A percentile compares a stretch with the other conserved stretches of the same genome.
These are phyloP conservation scores for Dysphania ambrosioides DNA, from an alignment of 148 eudicot species.

Conservation along the genomic window DNA sequence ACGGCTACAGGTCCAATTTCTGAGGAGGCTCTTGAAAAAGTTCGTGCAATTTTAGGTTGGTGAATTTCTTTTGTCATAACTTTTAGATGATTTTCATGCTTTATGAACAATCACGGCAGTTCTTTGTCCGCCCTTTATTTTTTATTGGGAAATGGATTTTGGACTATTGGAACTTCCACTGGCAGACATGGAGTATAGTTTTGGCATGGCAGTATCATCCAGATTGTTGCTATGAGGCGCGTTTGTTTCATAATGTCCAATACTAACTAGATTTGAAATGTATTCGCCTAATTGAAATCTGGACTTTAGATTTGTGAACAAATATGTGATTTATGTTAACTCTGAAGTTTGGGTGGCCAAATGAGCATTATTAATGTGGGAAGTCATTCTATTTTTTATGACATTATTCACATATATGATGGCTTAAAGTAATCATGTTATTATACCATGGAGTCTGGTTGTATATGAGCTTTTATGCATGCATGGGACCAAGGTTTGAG, in stretches of 20 bases:
- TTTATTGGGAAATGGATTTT: not conserved
- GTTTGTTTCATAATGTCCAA: not conserved
- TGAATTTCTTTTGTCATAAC: conserved; percentile 1
- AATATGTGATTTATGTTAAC: not conserved
- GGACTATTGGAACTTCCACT: not conserved
- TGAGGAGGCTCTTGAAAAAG: conserved; percentile 79
- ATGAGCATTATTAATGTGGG: not conserved
- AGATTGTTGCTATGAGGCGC: not conserved
- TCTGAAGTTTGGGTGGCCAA: not conserved
- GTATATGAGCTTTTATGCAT: not conserved
- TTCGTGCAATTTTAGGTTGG: conserved; percentile 79
- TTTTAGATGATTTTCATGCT: not conserved
- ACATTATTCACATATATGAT: not conserved
- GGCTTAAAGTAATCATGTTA: not conserved
- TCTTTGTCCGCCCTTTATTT: not conserved
- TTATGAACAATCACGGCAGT: not conserved
- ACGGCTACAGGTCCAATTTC: conserved; percentile 76
- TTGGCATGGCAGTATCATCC: not conserved
- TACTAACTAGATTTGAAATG: not conserved
- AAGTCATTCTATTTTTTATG: not conserved
- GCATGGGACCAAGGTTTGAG: not conserved
- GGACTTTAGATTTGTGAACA: no score
- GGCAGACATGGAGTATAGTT: not conserved
- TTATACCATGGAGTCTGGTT: not conserved
- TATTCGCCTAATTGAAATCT: not conserved